Evolutionary conservation across 306 rosid species (phyloP), one percentile per base, ranked within the genome.

Genomic region (Aeschynomene evenia): DNA sequence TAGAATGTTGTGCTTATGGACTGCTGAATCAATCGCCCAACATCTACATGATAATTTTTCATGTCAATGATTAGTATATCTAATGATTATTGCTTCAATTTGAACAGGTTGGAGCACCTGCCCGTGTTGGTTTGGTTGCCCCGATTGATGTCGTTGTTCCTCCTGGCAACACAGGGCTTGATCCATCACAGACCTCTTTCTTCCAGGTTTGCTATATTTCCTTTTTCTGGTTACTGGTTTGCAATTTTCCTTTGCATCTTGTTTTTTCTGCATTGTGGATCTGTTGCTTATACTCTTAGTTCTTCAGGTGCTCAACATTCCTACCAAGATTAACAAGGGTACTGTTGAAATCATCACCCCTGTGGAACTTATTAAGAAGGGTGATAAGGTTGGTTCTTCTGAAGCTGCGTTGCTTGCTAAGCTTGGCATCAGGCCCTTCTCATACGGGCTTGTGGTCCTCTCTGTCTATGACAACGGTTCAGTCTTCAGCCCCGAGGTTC

Each of bases 111-210:
- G 96, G 94, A 71, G 98, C 98, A 14, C 98, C 98, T 72, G 98
- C 98, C 50, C 98, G 98, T 88, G 98, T 93, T 33, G 98, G 97
- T 62, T 79, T 93, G 82, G 85, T 90, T 65, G 98, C 98, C 9
- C 98, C 98, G 12, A 93, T 93, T 82, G 98, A 93, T 77, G 98
- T 93, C 0, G 79, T 93, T 15, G 96, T 90, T 8, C 97, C 98
- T 49, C 97, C 97, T 0, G 98, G 98, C 28, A 93, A 93, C 90
- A 93, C 98, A 1, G 97, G 98, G 7, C 91, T 93, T 4, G 98
- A 93, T 46, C 98, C 98, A 9, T 93, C 98, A 0, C 97, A 93
- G 79, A 93, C 98, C 0, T 93, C 98, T 58, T 93, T 90, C 88
- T 93, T 93, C 87, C 98, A 93, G 89, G 98, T 89, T 13, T 10